A percentile compares a stretch with the other conserved stretches of the same genome.
phyloP scores from a whole-genome alignment of 495 filamentous ascomycete species.

The Beverwykella pulmonaria region DNA sequence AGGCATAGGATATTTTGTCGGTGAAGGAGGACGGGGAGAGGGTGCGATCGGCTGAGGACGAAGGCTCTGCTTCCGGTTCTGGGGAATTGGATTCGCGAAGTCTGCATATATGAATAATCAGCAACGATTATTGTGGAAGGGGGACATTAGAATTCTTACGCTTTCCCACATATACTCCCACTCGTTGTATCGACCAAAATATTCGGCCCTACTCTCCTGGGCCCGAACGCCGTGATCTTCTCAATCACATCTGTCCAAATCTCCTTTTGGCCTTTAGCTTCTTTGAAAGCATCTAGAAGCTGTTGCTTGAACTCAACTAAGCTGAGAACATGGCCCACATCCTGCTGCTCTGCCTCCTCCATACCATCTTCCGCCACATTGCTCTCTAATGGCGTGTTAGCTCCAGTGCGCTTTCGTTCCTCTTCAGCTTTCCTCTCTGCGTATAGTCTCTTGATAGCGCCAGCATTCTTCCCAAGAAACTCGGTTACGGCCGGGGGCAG shows the following conservation, averaged over 20 bases:
- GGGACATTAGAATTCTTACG: constrained; percentile 54
- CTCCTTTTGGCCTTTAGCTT: constrained; percentile 66
- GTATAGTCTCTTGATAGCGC: constrained; percentile 77
- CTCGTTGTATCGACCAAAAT: constrained; percentile 83
- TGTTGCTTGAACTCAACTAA: constrained; percentile 74
- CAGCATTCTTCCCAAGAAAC: constrained; percentile 77
- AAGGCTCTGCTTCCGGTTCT: background rate
- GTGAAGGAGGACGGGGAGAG: constrained; percentile 72
- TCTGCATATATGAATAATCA: constrained; percentile 35
- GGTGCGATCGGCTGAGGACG: constrained; percentile 46
- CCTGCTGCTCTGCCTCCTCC: constrained; percentile 50
- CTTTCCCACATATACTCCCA: constrained; percentile 70
- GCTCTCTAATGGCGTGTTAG: constrained; percentile 14
- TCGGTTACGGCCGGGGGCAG: constrained; percentile 79
- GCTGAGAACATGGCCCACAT: constrained; percentile 60
- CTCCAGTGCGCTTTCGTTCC: constrained; percentile 43
- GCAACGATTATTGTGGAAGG: constrained; percentile 6
- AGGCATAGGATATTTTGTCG: constrained; percentile 89
- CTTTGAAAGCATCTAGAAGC: constrained; percentile 67
- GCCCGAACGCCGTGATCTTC: constrained; percentile 86
- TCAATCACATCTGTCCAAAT: constrained; percentile 77
- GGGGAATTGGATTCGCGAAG: constrained; percentile 35
- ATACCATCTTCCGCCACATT: constrained; percentile 36
- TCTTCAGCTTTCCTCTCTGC: constrained; percentile 60
- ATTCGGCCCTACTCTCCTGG: constrained; percentile 82